Evolutionary conservation across 805 yeast species (phyloP).

Genomic region (Lachancea fermentati): DNA sequence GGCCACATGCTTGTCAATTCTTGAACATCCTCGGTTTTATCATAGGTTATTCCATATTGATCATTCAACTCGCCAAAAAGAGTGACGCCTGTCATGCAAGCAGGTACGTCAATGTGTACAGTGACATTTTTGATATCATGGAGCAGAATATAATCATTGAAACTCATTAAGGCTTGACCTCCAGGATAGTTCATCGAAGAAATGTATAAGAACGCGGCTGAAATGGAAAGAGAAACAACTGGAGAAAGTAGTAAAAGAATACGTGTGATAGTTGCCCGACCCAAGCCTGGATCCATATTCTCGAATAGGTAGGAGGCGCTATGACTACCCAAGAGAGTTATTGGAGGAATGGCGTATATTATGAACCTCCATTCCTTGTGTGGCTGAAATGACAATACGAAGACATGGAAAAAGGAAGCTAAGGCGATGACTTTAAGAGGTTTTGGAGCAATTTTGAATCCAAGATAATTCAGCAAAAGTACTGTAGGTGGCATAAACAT

Average conservation of each 20-base stretch:
- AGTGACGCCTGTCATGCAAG: slow-evolving; percentile 86
- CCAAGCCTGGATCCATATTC: slow-evolving; percentile 23
- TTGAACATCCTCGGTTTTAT: slow-evolving; percentile 59
- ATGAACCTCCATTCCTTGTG: slow-evolving; percentile 96
- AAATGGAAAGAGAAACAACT: slow-evolving; percentile 34
- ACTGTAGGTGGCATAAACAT: slow-evolving; percentile 44
- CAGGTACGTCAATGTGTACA: slow-evolving; percentile 71
- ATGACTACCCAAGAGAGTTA: slow-evolving; percentile 58
- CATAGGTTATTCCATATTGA: slow-evolving; percentile 44
- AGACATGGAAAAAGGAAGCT: slow-evolving; percentile 51
- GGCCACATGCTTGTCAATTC: slow-evolving; percentile 40
- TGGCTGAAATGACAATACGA: slow-evolving; percentile 69
- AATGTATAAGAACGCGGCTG: slow-evolving; percentile 50
- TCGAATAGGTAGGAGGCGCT: slow-evolving; percentile 44
- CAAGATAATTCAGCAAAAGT: slow-evolving; percentile 36
- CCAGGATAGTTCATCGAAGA: slow-evolving; percentile 87
- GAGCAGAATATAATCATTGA: slow-evolving; percentile 41
- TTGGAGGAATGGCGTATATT: slow-evolving; percentile 64
- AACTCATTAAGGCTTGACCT: slow-evolving; percentile 58
- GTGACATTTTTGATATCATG: slow-evolving; percentile 26
- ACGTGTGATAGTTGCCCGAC: slow-evolving; percentile 24
- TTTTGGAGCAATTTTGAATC: slow-evolving; percentile 34
- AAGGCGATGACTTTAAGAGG: slow-evolving; percentile 42
- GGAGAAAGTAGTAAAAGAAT: slow-evolving; percentile 32
- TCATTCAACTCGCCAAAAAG: slow-evolving; percentile 60